Conservation (phyloP, 768 basidiomycete genomes). For the Dacryopinax primogenitus region DNA sequence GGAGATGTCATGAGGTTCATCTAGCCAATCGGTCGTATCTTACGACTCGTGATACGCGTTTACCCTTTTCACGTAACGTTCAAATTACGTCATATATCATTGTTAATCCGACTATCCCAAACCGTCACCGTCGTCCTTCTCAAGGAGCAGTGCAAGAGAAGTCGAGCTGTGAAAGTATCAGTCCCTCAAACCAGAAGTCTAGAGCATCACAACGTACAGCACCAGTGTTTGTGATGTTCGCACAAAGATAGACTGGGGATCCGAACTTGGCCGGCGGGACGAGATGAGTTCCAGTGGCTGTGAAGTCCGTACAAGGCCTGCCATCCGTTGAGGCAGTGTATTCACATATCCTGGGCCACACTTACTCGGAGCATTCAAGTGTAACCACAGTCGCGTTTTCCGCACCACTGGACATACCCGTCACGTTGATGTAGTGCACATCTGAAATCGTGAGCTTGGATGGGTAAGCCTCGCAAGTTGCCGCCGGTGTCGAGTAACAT, state of each 20-base stretch:
- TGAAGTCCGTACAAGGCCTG: constrained; percentile 28
- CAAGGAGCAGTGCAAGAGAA: neutral
- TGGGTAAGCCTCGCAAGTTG: constrained; percentile 41
- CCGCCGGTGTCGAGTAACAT: constrained; percentile 38
- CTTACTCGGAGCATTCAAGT: constrained; percentile 38
- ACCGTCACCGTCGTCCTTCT: too few relatives aligned
- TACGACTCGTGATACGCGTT: too few relatives aligned
- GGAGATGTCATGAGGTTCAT: neutral
- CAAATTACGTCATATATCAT: neutral
- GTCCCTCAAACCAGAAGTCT: neutral
- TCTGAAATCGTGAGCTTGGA: constrained; percentile 46
- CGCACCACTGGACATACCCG: constrained; percentile 41
- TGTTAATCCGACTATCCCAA: neutral
- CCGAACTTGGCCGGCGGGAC: constrained; percentile 23
- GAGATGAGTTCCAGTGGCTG: constrained; percentile 26
- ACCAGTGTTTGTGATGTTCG: neutral
- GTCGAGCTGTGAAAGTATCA: neutral
- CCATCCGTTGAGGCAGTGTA: too few relatives aligned
- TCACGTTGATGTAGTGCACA: constrained; percentile 41
- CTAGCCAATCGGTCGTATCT: neutral
- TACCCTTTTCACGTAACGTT: too few relatives aligned
- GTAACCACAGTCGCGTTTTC: constrained; percentile 38
- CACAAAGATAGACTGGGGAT: constrained; percentile 12
- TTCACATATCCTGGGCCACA: neutral
- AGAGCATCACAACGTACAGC: neutral